Evolutionary conservation across 257 asterid species (phyloP), one percentile per base, ranked within the genome.

Genomic region (Sherardia arvensis): DNA sequence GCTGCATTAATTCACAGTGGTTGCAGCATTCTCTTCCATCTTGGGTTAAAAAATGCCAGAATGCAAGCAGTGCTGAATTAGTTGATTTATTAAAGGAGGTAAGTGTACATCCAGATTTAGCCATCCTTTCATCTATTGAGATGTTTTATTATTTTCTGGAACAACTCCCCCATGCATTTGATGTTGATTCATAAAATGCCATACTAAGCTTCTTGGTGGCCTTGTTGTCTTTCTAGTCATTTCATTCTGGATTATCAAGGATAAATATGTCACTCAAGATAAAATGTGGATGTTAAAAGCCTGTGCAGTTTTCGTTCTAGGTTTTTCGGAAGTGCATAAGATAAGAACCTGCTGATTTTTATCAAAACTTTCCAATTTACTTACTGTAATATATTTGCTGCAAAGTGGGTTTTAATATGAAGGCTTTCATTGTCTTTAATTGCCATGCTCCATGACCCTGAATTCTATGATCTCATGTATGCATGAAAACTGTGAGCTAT

Each of bases 1-100:
- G 80, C 53, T 90, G 76, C 83, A 58, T 84, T 34, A 69, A 71
- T 68, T 66, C 92, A 60, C 75, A 73, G 59, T 91, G 98, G 98
- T 79, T 78, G 75, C 80, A 79, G 30, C 76, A 74, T 62, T 80
- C 90, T 27, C 23, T 74, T 75, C 79, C 75, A 70, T 66, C 88
- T 68, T 93, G 99, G 99, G 80, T 76, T 68, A 86, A 87, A 69
- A 73, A 67, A 63, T 90, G 99, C 71, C 81, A 75, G 72, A 80
- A 76, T 67, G 97, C 95, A 48, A 66, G 73, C 70, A 87, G 79
- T 73, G 99, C 99, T 36, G 97, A 90, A 75, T 71, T 79, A 58
- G 56, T 87, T 73, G 96, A 93, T 75, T 61, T 79, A 71, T 82
- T 90, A 64, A 93, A 87, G 84, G 99, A 90, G 94, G 99, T 93